Base-by-base conservation (phyloP, 1,284 basidiomycete species). In the Melampsora larici-populina region DNA sequence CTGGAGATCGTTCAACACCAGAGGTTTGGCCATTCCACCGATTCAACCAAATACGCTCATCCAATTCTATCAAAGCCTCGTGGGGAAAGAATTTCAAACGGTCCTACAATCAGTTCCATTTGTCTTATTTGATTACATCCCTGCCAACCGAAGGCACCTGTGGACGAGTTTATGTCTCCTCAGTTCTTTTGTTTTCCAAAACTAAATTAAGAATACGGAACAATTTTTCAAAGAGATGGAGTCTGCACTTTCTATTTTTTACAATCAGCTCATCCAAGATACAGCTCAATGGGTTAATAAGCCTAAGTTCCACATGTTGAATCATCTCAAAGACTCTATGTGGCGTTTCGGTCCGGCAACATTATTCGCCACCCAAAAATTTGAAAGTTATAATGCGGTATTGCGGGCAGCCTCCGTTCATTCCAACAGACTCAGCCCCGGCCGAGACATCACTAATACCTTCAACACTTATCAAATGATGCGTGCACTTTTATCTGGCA, bases 91-190 rank as follows among this genome's bases (percentile, higher is more conserved):
- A n/a, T n/a, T n/a, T n/a, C n/a, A n/a, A n/a, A n/a, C n/a, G n/a
- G n/a, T n/a, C n/a, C 81, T 82, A 2, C 86, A 86, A 65, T 81
- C 82, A 21, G 84, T 85, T 1, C 84, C 84, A 0, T 85, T 85
- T 82, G 84, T 85, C 0, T 75, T 86, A 0, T 80, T 85, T 68
- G 84, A 82, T 31, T 68, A 84, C 4, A 70, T 83, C 11, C 43
- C 81, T 0, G 13, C 36, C 0, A 74, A 80, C 0, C 78, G 80
- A 24, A 81, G 80, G 64, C 79, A 79, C 36, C 36, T 36, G 36
- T 36, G 36, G 36, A 36, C 36, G 9, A 4, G 5, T 9, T 36
- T 36, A 9, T 82, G 82, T 0, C 82, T 79, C 36, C 80, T 86
- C 0, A 78, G 84, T 1, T 82, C 84, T 1, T 78, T 85, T 0